Evolutionary conservation across 2,329 filamentous ascomycete species (phyloP), one percentile per base, ranked within the genome.

Genomic region (Bimuria novae-zelandiae): DNA sequence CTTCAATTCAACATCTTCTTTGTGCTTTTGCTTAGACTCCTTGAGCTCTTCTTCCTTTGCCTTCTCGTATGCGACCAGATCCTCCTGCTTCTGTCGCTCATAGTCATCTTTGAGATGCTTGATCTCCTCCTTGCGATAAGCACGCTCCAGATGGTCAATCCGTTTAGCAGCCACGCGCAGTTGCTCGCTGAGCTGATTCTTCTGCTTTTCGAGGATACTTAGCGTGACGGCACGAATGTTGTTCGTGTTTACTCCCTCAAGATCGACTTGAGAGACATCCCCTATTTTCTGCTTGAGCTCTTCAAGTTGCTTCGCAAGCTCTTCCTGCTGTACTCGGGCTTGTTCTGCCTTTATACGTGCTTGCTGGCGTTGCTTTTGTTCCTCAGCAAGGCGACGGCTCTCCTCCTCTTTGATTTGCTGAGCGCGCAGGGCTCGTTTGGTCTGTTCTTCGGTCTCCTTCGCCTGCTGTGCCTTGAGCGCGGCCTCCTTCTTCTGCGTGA

Each of bases 401-500:
- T 99, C 94, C 21, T 92, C 92, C 71, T 96, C 92, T 68, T 91
- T 89, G 30, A 95, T 82, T 67, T 95, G 89, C 75, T 95, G 90
- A 67, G 92, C 90, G 56, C 90, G 89, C 54, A 93, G 83, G 60
- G 89, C 86, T 80, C 94, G 96, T 76, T 89, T 88, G 60, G 88
- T 89, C 53, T 94, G 92, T 71, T 93, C 92, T 77, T 97, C 94
- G 70, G 92, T 92, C 74, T 97, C 92, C 74, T 89, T 91, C 73
- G 88, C 88, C 56, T 94, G 91, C 64, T 92, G 85, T 40, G 91
- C 85, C 74, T 93, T 92, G 10, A 90, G 90, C n/a, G 91, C 92
- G 61, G 91, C 89, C 72, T 97, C 92, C 81, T 97, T 97, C 79
- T 93, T 93, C 82, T 95, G 95, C 72, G 96, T 89, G 65, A 99